Percentiles rank a stretch among this genome's conserved stretches.
phyloP scores from a whole-genome alignment of 352 stramenopile species.

The Phytopythium litorale region DNA sequence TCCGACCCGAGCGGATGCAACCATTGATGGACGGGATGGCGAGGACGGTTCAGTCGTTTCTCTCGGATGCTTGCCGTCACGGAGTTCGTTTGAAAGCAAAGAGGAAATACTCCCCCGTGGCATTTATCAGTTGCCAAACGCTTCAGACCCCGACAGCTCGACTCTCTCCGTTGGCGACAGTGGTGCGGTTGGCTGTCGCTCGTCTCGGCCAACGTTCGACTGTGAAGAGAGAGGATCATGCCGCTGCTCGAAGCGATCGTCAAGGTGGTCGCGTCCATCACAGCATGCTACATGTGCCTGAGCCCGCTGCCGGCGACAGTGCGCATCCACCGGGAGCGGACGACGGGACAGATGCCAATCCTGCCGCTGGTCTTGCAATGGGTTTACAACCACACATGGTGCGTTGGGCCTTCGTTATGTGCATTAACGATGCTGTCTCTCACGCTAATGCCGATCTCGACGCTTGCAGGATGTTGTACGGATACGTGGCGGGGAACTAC shows the following conservation, averaged over 20 bases:
- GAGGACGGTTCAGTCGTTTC: neutral
- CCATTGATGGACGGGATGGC: neutral
- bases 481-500: conserved; percentile 27
- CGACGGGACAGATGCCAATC: conserved; percentile 22
- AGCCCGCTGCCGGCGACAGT: conserved; percentile 27
- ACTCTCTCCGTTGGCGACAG: neutral
- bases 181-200: neutral
- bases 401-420: neutral
- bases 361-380: conserved; percentile 39
- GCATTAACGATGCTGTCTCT: neutral
- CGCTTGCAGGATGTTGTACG: conserved; percentile 27
- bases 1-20: neutral
- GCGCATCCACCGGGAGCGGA: conserved; percentile 22
- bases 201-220: neutral
- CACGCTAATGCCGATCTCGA: neutral
- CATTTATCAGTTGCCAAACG: neutral
- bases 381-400: conserved; percentile 48
- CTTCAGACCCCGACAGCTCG: neutral
- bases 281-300: conserved; percentile 42
- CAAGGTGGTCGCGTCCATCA: conserved; percentile 32
- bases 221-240: neutral
- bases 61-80: no score
- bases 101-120: neutral
- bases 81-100: neutral
- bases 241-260: conserved; percentile 16